Evolutionary conservation across 2,329 filamentous ascomycete species (phyloP).

Genomic region (Xylariaceae sp.): DNA sequence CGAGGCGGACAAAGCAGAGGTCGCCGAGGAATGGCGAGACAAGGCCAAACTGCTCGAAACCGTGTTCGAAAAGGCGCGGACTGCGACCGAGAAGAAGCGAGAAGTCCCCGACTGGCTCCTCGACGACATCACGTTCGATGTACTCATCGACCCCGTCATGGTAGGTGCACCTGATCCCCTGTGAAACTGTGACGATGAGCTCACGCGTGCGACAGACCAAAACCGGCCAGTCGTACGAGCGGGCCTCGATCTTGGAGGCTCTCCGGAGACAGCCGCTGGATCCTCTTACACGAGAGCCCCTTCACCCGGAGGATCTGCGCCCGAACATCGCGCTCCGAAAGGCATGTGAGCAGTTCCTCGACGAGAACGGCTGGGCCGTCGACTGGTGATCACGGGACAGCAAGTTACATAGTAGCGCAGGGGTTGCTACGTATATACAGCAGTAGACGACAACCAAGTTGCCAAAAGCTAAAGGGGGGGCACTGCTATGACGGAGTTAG

Average conservation of each 20-base stretch:
- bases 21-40: slow-evolving; percentile 43
- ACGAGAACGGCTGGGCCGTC: slow-evolving; percentile 85
- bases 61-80: slow-evolving; percentile 51
- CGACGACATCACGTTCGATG: slow-evolving; percentile 69
- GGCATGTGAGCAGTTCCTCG: slow-evolving; percentile 80
- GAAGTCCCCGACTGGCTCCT: slow-evolving; percentile 72
- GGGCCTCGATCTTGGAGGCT: slow-evolving; percentile 80
- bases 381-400: slow-evolving; percentile 61
- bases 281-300: slow-evolving; percentile 75
- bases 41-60: slow-evolving; percentile 44
- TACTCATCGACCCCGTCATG: slow-evolving; percentile 68
- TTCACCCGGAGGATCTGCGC: slow-evolving; percentile 65
- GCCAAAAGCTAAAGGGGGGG: too few species aligned
- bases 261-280: slow-evolving; percentile 71
- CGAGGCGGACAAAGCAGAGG: slow-evolving; percentile 42
- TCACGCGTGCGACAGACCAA: slow-evolving; percentile 53
- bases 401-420: not conserved
- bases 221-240: slow-evolving; percentile 86
- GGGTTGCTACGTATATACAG: too few species aligned
- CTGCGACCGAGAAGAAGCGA: slow-evolving; percentile 43
- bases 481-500: not conserved
- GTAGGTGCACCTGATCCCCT: slow-evolving; percentile 35
- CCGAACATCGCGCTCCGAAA: slow-evolving; percentile 78
- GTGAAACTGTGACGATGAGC: not conserved
- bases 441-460: too few species aligned